phyloP scores from a whole-genome alignment of 805 yeast genomes.

The Candida xyloterini region DNA sequence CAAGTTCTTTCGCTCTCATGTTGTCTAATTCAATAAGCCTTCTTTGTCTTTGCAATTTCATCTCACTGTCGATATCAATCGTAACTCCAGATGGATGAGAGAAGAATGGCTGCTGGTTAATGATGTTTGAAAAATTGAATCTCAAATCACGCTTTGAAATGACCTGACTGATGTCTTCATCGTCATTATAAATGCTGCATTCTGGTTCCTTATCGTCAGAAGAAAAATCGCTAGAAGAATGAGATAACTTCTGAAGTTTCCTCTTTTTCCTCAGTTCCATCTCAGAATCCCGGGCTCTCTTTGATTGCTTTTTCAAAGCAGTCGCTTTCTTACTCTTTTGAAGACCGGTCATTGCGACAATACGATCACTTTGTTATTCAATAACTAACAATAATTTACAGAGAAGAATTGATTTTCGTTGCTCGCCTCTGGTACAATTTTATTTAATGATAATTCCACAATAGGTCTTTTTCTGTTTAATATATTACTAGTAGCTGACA shows the following conservation, averaged over 20 bases:
- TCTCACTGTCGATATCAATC: conserved; percentile 27
- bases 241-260: not conserved
- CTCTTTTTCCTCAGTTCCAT: conserved; percentile 4
- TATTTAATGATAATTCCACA: not conserved
- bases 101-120: conserved; percentile 24
- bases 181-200: not conserved
- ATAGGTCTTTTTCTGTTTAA: conserved; percentile 1
- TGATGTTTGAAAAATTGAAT: conserved; percentile 26
- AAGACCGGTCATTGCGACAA: conserved; percentile 1
- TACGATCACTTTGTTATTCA: not conserved
- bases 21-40: conserved; percentile 29
- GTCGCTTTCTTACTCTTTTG: conserved; percentile 1
- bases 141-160: conserved; percentile 22
- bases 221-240: not conserved
- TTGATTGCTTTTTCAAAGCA: conserved; percentile 4
- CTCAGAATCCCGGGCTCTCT: conserved; percentile 2
- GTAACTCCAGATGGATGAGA: conserved; percentile 26
- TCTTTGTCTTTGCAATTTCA: conserved; percentile 32
- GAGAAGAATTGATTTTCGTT: not conserved
- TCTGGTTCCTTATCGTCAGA: not conserved
- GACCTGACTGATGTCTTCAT: conserved; percentile 5
- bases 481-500: conserved; percentile 3
- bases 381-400: not conserved
- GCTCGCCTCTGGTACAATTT: conserved; percentile 1
- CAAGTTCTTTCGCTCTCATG: conserved; percentile 18